Conservation (phyloP, 306 rosid species). For the Gillenia trifoliata region DNA sequence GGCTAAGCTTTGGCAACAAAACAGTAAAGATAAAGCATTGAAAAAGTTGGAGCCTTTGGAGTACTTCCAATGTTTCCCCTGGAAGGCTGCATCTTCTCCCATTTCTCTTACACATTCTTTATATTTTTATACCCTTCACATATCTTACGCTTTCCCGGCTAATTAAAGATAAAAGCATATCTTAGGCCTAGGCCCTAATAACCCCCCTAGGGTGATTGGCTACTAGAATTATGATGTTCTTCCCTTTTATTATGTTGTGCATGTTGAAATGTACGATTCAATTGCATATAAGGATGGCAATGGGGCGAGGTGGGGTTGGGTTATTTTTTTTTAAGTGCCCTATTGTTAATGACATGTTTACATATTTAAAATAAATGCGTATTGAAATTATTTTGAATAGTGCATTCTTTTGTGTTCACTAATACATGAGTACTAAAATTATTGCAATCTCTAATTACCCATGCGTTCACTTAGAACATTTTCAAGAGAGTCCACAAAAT, state of each 20-base stretch:
- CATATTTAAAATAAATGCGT: too few relatives aligned
- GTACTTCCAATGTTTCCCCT: slow-evolving; percentile 25
- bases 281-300: background rate
- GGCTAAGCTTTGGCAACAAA: slow-evolving; percentile 21
- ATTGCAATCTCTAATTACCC: too few relatives aligned
- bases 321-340: too few relatives aligned
- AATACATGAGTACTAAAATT: too few relatives aligned
- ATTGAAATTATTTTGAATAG: background rate
- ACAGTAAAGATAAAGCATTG: slow-evolving; percentile 28
- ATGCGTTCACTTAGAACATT: too few relatives aligned
- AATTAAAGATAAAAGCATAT: background rate
- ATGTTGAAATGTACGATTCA: background rate
- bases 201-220: background rate
- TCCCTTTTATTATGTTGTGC: background rate
- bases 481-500: too few relatives aligned
- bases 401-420: too few relatives aligned
- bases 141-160: background rate
- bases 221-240: background rate
- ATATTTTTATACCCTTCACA: background rate
- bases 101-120: background rate
- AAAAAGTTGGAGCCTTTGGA: slow-evolving; percentile 33
- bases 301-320: background rate
- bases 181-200: background rate
- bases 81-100: background rate
- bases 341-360: too few relatives aligned